Conservation (phyloP, 352 stramenopile species). For the Lagenidium giganteum region DNA sequence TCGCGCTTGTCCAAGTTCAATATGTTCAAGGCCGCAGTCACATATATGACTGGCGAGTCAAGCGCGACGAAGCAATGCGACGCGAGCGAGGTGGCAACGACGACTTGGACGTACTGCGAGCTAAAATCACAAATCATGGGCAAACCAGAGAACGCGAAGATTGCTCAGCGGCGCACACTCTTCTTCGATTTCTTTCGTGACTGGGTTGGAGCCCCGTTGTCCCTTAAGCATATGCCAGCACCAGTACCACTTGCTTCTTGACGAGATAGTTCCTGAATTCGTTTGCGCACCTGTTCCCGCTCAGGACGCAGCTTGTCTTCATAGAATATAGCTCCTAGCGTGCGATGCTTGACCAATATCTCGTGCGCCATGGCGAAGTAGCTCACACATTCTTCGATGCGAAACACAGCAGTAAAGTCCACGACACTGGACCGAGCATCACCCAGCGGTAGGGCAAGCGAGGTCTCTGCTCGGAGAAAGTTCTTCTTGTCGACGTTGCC, state of each 20-base stretch:
- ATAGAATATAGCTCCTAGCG: constrained; percentile 57
- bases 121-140: no score
- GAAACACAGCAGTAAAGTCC: constrained; percentile 62
- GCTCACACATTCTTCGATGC: constrained; percentile 57
- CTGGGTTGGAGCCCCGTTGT: neutral
- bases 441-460: constrained; percentile 31
- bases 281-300: constrained; percentile 28
- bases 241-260: neutral
- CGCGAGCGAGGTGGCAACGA: no score
- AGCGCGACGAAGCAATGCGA: no score
- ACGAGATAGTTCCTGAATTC: constrained; percentile 9
- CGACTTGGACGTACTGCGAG: no score
- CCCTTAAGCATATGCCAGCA: no score
- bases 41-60: no score
- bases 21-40: no score
- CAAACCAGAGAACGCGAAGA: no score
- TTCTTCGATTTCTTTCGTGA: constrained; percentile 1
- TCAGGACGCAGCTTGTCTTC: constrained; percentile 33
- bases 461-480: constrained; percentile 42
- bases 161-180: constrained; percentile 16
- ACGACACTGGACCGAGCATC: constrained; percentile 28
- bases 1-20: constrained; percentile 60
- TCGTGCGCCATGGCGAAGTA: constrained; percentile 66
- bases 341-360: constrained; percentile 38
- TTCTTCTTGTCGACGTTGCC: constrained; percentile 46